These are phyloP conservation scores for Casuarina equisetifolia DNA, from an alignment of 306 rosid species.

Conservation along the genomic window DNA sequence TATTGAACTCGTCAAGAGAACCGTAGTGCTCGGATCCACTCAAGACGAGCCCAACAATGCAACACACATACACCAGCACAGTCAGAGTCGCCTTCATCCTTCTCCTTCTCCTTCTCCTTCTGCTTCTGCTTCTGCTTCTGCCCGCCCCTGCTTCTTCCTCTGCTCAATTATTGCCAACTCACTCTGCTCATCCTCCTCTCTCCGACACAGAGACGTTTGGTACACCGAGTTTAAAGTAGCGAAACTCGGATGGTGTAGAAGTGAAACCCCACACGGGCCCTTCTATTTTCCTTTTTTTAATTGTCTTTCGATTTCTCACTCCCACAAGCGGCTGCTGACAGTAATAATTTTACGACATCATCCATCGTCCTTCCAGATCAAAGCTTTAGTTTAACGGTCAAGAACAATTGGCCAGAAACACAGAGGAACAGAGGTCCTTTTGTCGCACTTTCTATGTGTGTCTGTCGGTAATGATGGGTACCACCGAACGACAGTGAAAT, in stretches of 20 bases:
- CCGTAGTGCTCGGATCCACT: constrained; percentile 28
- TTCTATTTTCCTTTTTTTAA: too few species aligned
- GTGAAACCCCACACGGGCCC: neutral
- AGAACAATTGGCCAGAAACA: neutral
- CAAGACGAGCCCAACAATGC: constrained; percentile 39
- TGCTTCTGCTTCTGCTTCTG: neutral
- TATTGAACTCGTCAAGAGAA: neutral
- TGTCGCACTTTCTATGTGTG: neutral
- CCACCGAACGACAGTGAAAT: too few species aligned
- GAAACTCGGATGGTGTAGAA: neutral
- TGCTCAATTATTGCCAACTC: neutral
- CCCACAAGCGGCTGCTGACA: neutral
- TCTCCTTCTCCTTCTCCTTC: constrained; percentile 2
- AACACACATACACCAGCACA: constrained; percentile 21
- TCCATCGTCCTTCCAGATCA: too few species aligned
- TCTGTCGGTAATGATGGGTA: too few species aligned
- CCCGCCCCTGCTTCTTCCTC: neutral
- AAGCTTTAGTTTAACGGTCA: neutral
- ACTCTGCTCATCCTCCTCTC: neutral
- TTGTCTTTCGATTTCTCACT: neutral
- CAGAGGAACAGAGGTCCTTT: neutral
- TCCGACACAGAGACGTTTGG: neutral
- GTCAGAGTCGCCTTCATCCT: constrained; percentile 36
- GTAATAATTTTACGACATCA: too few species aligned
- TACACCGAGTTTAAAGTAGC: too few species aligned